A percentile compares a stretch with the other conserved stretches of the same genome.
phyloP scores from a whole-genome alignment of 108 stramenopile species.

The Mediolabrus comicus region DNA sequence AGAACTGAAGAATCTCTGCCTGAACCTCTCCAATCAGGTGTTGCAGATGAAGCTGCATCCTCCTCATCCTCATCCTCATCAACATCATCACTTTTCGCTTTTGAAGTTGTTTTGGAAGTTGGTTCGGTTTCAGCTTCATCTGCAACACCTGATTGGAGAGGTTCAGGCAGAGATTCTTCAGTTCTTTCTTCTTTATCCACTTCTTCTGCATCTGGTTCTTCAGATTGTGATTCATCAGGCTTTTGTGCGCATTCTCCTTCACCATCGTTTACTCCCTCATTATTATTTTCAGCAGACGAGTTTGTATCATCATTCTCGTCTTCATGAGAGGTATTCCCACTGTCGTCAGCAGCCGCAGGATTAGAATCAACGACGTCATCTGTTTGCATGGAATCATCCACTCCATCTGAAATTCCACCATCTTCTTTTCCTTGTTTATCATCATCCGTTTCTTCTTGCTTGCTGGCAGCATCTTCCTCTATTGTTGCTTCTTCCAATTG shows the following conservation, averaged over 20 bases:
- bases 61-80: neutral
- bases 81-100: neutral
- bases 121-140: neutral
- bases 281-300: neutral
- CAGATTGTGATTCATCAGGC: neutral
- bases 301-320: neutral
- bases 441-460: neutral
- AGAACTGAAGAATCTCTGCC: neutral
- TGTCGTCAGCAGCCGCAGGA: neutral
- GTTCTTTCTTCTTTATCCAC: neutral
- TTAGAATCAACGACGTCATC: neutral
- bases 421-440: too few species aligned
- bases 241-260: neutral
- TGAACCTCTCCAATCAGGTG: neutral
- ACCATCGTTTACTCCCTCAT: neutral
- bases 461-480: neutral
- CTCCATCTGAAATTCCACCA: neutral
- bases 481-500: conserved; percentile 1
- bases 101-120: neutral
- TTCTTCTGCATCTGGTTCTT: neutral
- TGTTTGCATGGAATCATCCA: neutral
- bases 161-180: neutral
- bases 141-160: neutral
- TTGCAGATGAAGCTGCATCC: neutral
- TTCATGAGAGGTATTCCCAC: neutral